Percentiles rank a stretch among this genome's conserved stretches.
These are phyloP conservation scores for Coemansia sp. DNA, from an alignment of 192 early-diverging fungal genomes.

Conservation along the genomic window DNA sequence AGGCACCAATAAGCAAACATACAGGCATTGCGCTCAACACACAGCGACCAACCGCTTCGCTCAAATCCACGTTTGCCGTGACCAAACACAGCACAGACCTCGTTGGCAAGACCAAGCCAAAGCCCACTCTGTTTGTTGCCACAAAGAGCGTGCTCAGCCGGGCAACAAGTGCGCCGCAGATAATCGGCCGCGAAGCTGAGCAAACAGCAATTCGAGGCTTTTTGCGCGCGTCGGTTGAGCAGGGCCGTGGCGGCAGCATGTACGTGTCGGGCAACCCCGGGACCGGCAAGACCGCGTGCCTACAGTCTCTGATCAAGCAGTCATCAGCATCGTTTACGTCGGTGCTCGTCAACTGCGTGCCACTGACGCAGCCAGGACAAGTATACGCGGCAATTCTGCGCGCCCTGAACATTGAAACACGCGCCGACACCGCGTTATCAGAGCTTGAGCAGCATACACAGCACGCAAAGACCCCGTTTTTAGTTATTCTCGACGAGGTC, in stretches of 20 bases:
- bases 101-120: neutral
- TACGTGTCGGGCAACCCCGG: slow-evolving; percentile 92
- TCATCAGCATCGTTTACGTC: slow-evolving; percentile 34
- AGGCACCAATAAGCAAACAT: slow-evolving; percentile 32
- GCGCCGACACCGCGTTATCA: slow-evolving; percentile 52
- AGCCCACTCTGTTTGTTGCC: slow-evolving; percentile 29
- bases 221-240: slow-evolving; percentile 32
- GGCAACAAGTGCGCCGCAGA: slow-evolving; percentile 50
- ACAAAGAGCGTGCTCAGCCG: slow-evolving; percentile 37
- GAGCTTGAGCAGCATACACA: slow-evolving; percentile 57
- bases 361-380: slow-evolving; percentile 64
- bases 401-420: slow-evolving; percentile 39
- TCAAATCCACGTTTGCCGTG: slow-evolving; percentile 37
- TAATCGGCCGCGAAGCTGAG: slow-evolving; percentile 47
- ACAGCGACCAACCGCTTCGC: neutral
- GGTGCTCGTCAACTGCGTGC: slow-evolving; percentile 85
- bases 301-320: slow-evolving; percentile 60
- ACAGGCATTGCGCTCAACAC: neutral
- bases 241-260: slow-evolving; percentile 57
- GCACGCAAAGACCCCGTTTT: slow-evolving; percentile 27
- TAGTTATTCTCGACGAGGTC: slow-evolving; percentile 91
- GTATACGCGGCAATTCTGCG: slow-evolving; percentile 68
- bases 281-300: slow-evolving; percentile 91
- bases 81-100: slow-evolving; percentile 28
- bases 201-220: slow-evolving; percentile 37